phyloP scores from a whole-genome alignment of 257 asterid species.

The Penstemon davidsonii region DNA sequence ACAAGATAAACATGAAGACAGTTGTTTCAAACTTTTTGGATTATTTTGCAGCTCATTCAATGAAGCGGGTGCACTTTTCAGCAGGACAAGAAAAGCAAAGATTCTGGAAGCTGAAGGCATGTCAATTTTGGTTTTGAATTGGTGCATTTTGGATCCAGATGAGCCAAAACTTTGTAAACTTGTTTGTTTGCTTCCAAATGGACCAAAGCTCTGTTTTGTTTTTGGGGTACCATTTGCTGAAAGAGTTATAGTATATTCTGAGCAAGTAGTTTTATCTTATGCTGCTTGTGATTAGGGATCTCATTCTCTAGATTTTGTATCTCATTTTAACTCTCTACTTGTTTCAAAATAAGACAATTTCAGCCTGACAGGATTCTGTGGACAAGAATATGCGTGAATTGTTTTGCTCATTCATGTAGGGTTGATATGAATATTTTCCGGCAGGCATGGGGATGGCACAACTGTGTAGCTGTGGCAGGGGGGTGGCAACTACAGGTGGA shows the following conservation, averaged over 20 bases:
- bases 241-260: not conserved
- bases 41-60: not conserved
- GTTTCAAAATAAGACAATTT: not conserved
- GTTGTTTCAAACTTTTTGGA: not conserved
- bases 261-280: not conserved
- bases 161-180: not conserved
- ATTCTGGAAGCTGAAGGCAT: not conserved
- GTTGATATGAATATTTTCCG: no score
- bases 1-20: not conserved
- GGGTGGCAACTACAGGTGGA: not conserved
- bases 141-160: not conserved
- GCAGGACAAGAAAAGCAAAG: not conserved
- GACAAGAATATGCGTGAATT: not conserved
- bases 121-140: not conserved
- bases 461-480: no score
- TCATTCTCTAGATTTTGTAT: not conserved
- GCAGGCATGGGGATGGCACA: not conserved
- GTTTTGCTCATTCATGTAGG: not conserved
- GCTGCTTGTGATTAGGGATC: slow-evolving; percentile 4
- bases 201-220: not conserved
- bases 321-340: not conserved
- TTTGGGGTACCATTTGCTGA: not conserved
- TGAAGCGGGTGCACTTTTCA: not conserved
- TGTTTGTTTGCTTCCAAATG: not conserved
- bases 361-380: not conserved